Base-by-base conservation (phyloP, 2,329 filamentous ascomycete species). In the Colletotrichum higginsianum region DNA sequence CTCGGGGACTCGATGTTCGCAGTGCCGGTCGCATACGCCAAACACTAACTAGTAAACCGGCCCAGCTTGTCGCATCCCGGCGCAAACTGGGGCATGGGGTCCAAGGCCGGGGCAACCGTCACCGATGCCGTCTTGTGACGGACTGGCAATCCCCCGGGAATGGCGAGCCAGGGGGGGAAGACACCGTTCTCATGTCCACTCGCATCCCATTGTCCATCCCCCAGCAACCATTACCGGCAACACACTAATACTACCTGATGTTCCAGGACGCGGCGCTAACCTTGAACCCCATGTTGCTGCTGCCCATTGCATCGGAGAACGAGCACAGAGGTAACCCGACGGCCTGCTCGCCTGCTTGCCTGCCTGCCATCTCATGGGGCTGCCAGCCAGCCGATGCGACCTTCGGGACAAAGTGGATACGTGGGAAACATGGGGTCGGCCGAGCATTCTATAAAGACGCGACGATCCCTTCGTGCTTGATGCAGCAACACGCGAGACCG, bases 371-470 rank as follows among this genome's bases (percentile, higher is more conserved):
- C 61, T 2, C 46, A 65, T 60, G 55, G 55, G n/a, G 13, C 49
- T 66, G 38, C 40, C 55, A 53, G 38, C 40, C 55, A 53, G 23
- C 21, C 66, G 15, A 47, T 69, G 53, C 61, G 12, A 56, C 30
- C 47, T 56, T 61, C 56, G 62, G 67, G 62, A 40, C 67, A 61
- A 61, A 56, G 55, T 66, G 55, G 62, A 66, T 66, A 66, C 62
- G 62, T 47, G 56, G 40, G 56, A 56, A 66, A 50, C 62, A 44
- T 70, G 65, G 65, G 66, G 69, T 26, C 46, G 30, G 21, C 53
- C 65, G 42, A 61, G 60, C 47, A 49, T 64, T 49, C 66, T 72
- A 72, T 72, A 72, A 72, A 72, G 47, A 60, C 66, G 42, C 60
- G 69, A 72, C 69, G 66, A 69, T 69, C 66, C 69, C 60, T 60